These are phyloP conservation scores for Xylaria sp. DNA, from an alignment of 2,329 filamentous ascomycete species.

Conservation along the genomic window DNA sequence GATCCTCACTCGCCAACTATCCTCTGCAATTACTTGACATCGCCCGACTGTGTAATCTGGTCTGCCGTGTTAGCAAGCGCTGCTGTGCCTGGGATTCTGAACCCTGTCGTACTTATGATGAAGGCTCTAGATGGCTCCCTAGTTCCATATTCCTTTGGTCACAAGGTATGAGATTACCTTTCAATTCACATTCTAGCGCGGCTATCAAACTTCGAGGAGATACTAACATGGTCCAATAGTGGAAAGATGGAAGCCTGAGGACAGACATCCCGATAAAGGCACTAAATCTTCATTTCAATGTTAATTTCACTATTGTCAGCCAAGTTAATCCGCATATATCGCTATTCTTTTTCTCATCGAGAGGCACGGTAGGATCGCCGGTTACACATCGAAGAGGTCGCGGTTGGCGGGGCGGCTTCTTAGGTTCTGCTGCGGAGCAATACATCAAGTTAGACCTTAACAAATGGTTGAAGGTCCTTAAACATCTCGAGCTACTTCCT, in stretches of 20 bases:
- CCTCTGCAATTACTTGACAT: slow-evolving; percentile 93
- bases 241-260: slow-evolving; percentile 95
- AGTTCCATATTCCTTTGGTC: slow-evolving; percentile 92
- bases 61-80: slow-evolving; percentile 94
- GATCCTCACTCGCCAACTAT: slow-evolving; percentile 94
- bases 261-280: slow-evolving; percentile 96
- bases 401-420: slow-evolving; percentile 94
- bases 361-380: slow-evolving; percentile 89
- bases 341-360: slow-evolving; percentile 96
- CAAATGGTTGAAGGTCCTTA: slow-evolving; percentile 96
- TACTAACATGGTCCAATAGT: slow-evolving; percentile 53
- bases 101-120: slow-evolving; percentile 93
- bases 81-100: slow-evolving; percentile 94
- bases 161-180: slow-evolving; percentile 65
- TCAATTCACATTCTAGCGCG: not conserved
- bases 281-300: slow-evolving; percentile 96
- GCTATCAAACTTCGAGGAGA: not conserved
- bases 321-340: slow-evolving; percentile 98
- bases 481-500: slow-evolving; percentile 90
- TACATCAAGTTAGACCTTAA: slow-evolving; percentile 96
- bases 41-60: slow-evolving; percentile 98
- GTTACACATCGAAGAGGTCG: slow-evolving; percentile 93
- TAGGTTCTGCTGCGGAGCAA: slow-evolving; percentile 91
- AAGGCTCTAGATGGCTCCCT: slow-evolving; percentile 82
- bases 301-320: slow-evolving; percentile 91